Evolutionary conservation across 441 rosid species (phyloP), one percentile per base, ranked within the genome.

Genomic region (Rhodomyrtus psidioides): DNA sequence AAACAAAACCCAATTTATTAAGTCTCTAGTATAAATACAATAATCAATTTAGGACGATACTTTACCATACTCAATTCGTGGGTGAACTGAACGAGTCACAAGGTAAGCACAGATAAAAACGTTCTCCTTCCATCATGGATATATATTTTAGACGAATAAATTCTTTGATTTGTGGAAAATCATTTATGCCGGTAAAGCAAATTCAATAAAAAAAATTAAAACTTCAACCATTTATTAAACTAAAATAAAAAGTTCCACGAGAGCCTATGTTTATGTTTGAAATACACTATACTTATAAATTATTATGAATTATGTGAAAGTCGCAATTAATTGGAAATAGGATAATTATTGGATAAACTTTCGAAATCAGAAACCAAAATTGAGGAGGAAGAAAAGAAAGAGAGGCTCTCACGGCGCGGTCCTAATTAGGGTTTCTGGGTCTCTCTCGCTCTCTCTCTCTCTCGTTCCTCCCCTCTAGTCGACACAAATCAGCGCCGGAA

Each of bases 21-120:
- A 59, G 16, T 26, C 16, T 6, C 0, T 9, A 17, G 0, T 30
- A 30, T 62, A 19, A 4, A 30, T 0, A 3, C 7, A 19, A 34
- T 0, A 30, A 23, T 34, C 26, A 0, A 65, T 16, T 17, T 17
- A 30, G 7, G 34, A 30, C 30, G 19, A 34, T 17, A 62, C 17
- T 62, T 62, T 62, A 30, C n/a, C n/a, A n/a, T n/a, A n/a, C n/a
- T n/a, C n/a, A n/a, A n/a, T n/a, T n/a, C n/a, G n/a, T n/a, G n/a
- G n/a, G n/a, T n/a, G n/a, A n/a, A n/a, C 34, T 59, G 6, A 14
- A 1, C 17, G 21, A 60, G 24, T 5, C 75, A 30, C 23, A 3
- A 16, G 23, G 55, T 1, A 54, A 54, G 55, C 55, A 17, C 23
- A 17, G 6, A 19, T 54, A 54, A 30, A 0, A 30, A 65, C n/a